These are phyloP conservation scores for Rhizopus microsporus DNA, from an alignment of 371 early-diverging fungal genomes.

Conservation along the genomic window DNA sequence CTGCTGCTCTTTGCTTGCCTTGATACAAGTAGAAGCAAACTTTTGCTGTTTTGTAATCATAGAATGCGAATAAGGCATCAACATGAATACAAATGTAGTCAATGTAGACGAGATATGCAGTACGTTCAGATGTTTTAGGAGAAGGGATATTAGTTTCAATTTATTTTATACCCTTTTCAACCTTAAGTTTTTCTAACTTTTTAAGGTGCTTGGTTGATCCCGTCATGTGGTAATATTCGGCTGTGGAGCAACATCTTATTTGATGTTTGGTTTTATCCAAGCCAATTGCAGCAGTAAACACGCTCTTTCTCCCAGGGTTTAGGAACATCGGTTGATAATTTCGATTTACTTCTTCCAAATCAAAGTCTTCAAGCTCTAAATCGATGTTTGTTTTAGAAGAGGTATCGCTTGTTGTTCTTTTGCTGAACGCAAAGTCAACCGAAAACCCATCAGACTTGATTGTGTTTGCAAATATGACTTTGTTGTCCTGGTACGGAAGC, in stretches of 20 bases:
- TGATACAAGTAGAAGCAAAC: conserved; percentile 2
- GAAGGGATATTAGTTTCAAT: not conserved
- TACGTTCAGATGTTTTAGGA: not conserved
- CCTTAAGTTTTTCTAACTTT: not conserved
- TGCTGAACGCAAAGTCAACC: conserved; percentile 7
- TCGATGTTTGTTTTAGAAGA: not conserved
- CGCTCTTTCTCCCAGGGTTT: conserved; percentile 3
- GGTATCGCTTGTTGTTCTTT: not conserved
- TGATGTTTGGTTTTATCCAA: not conserved
- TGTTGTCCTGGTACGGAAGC: not conserved
- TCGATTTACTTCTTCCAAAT: not conserved
- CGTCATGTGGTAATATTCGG: conserved; percentile 8
- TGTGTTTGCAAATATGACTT: conserved; percentile 2
- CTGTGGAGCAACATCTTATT: conserved; percentile 1
- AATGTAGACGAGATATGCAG: not conserved
- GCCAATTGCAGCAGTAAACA: conserved; percentile 7
- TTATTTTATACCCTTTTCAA: not conserved
- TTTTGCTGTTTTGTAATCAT: conserved; percentile 1
- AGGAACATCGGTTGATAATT: not conserved
- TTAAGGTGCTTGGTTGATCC: conserved; percentile 2
- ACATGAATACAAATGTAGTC: not conserved
- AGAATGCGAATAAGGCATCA: not conserved
- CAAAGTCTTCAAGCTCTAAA: conserved; percentile 2
- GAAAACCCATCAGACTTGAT: not conserved
- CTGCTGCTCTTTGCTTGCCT: not conserved